Conservation (phyloP, 202 grass and related monocot species). For the Schoenoplectus triqueter region DNA sequence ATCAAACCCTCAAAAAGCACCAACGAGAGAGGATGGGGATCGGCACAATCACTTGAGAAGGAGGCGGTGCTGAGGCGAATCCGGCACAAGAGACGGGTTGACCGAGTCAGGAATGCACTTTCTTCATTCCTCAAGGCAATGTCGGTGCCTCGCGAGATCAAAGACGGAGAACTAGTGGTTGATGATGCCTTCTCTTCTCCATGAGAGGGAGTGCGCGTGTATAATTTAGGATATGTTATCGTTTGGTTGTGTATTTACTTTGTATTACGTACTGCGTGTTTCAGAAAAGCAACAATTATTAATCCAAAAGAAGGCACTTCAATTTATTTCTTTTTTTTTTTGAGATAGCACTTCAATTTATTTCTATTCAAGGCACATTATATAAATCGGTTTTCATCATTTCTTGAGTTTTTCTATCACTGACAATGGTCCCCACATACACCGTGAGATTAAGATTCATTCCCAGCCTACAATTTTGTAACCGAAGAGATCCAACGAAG, state of each 20-base stretch:
- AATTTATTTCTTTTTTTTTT: too few relatives aligned
- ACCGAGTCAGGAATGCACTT: conserved; percentile 44
- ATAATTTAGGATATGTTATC: conserved; percentile 16
- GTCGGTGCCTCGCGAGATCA: conserved; percentile 24
- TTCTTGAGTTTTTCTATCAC: background rate
- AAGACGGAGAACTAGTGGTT: conserved; percentile 48
- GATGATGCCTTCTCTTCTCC: conserved; percentile 75
- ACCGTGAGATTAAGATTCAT: background rate
- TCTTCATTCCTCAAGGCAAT: conserved; percentile 45
- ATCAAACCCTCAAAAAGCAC: conserved; percentile 34
- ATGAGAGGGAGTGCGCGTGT: conserved; percentile 34
- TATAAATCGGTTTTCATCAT: background rate
- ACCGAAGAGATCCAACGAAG: background rate
- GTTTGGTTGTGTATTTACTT: conserved; percentile 8
- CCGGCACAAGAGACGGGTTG: conserved; percentile 63
- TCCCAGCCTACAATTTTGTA: background rate
- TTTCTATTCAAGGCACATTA: background rate
- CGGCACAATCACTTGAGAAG: conserved; percentile 52
- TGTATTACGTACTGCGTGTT: background rate
- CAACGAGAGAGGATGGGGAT: conserved; percentile 29
- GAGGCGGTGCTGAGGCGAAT: conserved; percentile 71
- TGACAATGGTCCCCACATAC: background rate
- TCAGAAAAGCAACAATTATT: background rate
- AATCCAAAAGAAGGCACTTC: background rate
- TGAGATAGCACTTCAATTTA: background rate